phyloP scores from a whole-genome alignment of 2,329 filamentous ascomycete genomes.

The Xenoacremonium recifei region DNA sequence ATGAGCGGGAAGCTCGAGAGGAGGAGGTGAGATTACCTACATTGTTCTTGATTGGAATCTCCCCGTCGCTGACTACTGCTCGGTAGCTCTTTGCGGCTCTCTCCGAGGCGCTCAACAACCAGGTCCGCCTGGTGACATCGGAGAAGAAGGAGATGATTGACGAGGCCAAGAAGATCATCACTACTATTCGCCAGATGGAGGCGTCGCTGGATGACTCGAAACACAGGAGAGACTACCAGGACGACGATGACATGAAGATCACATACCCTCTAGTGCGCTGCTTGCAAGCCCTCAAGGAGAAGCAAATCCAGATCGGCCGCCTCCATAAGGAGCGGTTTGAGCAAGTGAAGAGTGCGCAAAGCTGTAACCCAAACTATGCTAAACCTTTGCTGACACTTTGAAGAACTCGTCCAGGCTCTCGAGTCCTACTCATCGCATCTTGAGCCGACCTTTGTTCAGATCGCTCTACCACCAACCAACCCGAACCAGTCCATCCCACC shows the following conservation, averaged over 20 bases:
- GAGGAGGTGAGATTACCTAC: conserved; percentile 65
- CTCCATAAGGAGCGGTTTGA: conserved; percentile 90
- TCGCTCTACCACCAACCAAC: conserved; percentile 79
- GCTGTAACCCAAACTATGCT: not conserved
- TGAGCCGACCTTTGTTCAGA: conserved; percentile 81
- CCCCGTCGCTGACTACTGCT: conserved; percentile 8
- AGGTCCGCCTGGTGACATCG: conserved; percentile 77
- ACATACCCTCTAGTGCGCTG: conserved; percentile 83
- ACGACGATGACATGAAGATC: conserved; percentile 69
- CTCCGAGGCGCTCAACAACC: conserved; percentile 87
- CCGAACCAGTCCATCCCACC: conserved; percentile 74
- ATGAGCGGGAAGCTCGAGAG: conserved; percentile 89
- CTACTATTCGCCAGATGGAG: conserved; percentile 90
- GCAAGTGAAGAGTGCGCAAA: conserved; percentile 80
- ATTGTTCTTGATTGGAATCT: not conserved
- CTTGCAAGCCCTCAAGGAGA: conserved; percentile 78
- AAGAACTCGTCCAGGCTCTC: conserved; percentile 89
- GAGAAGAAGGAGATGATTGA: conserved; percentile 93
- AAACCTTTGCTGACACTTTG: conserved; percentile 9
- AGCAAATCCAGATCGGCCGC: conserved; percentile 75
- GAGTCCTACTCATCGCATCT: conserved; percentile 96
- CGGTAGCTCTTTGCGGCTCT: conserved; percentile 82
- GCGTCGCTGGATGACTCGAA: conserved; percentile 77
- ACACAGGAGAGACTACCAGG: conserved; percentile 61
- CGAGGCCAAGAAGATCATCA: conserved; percentile 82